These are phyloP conservation scores for Neurospora discreta DNA, from an alignment of 495 filamentous ascomycete genomes.

Conservation along the genomic window DNA sequence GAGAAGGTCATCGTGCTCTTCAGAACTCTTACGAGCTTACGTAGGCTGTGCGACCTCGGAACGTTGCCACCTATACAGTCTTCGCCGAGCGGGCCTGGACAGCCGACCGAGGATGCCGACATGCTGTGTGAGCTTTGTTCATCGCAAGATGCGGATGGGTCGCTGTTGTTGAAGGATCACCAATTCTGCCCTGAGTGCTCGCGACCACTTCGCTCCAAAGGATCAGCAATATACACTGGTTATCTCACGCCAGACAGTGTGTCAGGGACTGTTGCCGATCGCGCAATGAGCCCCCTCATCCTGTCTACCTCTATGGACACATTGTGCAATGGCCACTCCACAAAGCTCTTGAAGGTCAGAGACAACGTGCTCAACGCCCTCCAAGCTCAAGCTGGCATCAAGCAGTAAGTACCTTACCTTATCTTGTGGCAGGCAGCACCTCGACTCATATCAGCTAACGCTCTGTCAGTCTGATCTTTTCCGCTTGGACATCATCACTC, in stretches of 20 bases:
- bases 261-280: background rate
- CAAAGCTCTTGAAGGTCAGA: background rate
- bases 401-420: background rate
- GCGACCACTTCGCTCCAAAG: background rate
- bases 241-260: background rate
- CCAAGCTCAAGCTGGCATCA: background rate
- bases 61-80: background rate
- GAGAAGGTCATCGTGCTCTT: background rate
- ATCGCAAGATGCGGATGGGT: background rate
- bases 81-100: background rate
- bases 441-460: background rate
- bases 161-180: background rate
- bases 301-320: no score
- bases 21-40: background rate
- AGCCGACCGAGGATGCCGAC: background rate
- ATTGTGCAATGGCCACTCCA: background rate
- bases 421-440: background rate
- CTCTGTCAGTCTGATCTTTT: background rate
- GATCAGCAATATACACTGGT: background rate
- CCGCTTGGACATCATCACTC: background rate
- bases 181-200: background rate
- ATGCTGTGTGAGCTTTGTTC: background rate
- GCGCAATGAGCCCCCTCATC: background rate
- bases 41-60: conserved; percentile 4
- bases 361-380: background rate